Percentiles rank a stretch among this genome's conserved stretches.
phyloP scores from a whole-genome alignment of 768 basidiomycete genomes.

The Mycena metata region DNA sequence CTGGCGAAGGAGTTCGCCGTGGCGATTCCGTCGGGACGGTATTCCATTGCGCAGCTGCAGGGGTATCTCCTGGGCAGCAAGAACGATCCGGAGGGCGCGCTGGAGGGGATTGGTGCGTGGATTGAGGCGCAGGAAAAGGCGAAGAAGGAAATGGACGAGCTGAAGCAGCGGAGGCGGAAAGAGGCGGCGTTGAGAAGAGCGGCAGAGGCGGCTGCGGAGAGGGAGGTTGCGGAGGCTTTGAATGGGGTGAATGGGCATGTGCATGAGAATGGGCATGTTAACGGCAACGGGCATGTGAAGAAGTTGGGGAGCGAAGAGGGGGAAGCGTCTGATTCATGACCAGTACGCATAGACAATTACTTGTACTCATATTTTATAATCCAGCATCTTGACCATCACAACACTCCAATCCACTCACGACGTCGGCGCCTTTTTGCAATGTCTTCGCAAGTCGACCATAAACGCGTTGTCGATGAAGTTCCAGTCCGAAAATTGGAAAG shows the following conservation, averaged over 20 bases:
- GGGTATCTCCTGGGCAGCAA: conserved; percentile 50
- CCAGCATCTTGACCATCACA: too few species aligned
- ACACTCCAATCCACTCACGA: too few species aligned
- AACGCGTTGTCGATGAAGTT: too few species aligned
- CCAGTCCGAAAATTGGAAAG: too few species aligned
- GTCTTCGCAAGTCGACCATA: too few species aligned
- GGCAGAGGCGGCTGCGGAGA: conserved; percentile 29
- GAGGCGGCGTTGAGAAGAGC: conserved; percentile 28
- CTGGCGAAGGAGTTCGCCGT: conserved; percentile 45
- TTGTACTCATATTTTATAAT: too few species aligned
- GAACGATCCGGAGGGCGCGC: conserved; percentile 35
- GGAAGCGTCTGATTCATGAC: too few species aligned
- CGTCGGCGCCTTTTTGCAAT: too few species aligned
- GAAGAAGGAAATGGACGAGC: conserved; percentile 28
- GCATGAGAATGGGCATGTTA: neutral
- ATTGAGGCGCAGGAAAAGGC: conserved; percentile 30
- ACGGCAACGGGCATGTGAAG: neutral
- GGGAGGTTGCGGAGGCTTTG: conserved; percentile 17
- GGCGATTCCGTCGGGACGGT: conserved; percentile 44
- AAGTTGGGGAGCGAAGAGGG: too few species aligned
- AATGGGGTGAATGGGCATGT: neutral
- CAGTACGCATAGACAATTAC: too few species aligned
- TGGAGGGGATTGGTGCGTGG: conserved; percentile 27
- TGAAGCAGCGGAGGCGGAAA: conserved; percentile 28
- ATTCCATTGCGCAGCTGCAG: conserved; percentile 55